Evolutionary conservation across 176 grass and related monocot species (phyloP), one percentile per base, ranked within the genome.

Genomic region (Aegilops speltoides): DNA sequence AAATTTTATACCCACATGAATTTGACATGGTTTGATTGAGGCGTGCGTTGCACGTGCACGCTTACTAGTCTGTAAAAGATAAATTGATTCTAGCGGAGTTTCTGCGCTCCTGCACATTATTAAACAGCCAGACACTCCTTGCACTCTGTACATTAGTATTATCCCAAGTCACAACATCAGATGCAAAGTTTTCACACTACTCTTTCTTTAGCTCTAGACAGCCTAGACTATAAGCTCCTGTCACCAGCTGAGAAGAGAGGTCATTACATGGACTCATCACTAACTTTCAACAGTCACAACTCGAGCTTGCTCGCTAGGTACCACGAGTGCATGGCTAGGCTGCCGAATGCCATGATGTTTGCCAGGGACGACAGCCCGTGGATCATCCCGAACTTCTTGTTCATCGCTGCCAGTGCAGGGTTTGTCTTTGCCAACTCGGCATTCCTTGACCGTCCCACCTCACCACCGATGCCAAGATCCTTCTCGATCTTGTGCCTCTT

Each of bases 291-390:
- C 15, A 40, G n/a, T 98, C 87, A 97, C 14, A 95, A 45, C n/a
- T 95, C 48, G 43, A 94, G 92, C 86, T 93, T 97, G 31, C 79
- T 86, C 3, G 95, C 87, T 12, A 95, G 89, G 46, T 95, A 90
- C 95, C 93, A 95, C 1, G 95, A 97, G 85, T 95, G 91, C 81
- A 97, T 97, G 52, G 95, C 93, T 9, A 97, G 90, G 87, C 93
- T 88, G 60, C 91, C 93, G 60, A 95, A 98, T 3, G 93, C 84
- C 85, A 98, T 78, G 78, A 93, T 82, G 84, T 90, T 98, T 76
- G 91, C 87, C 23, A 98, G 93, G 0, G 93, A 93, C 8, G 95
- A 98, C 64, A 95, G 83, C 1, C 93, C 91, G 9, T 98, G 95
- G 78, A 98, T 93, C 93, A 92, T 95, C 59, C 95, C 81, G 2